These are phyloP conservation scores for Chytriomyces sp. DNA, from an alignment of 192 early-diverging fungal species.

Conservation along the genomic window DNA sequence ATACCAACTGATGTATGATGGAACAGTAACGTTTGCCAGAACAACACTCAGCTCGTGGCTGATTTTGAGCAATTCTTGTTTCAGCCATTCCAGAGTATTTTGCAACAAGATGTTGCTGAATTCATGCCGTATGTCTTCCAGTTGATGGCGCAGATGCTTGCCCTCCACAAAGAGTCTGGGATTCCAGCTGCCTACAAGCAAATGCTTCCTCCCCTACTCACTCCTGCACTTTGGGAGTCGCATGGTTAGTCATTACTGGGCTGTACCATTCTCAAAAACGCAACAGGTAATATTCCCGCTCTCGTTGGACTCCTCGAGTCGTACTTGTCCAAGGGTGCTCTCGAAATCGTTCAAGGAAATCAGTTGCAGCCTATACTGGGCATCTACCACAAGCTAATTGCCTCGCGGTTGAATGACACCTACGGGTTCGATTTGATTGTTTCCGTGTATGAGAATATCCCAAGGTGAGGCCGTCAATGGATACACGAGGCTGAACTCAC, in stretches of 20 bases:
- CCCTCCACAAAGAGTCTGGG: constrained; percentile 64
- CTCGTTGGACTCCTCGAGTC: constrained; percentile 86
- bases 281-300: constrained; percentile 87
- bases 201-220: constrained; percentile 77
- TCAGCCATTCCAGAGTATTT: constrained; percentile 84
- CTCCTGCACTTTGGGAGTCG: constrained; percentile 85
- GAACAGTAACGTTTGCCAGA: constrained; percentile 77
- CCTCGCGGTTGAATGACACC: constrained; percentile 82
- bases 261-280: not conserved
- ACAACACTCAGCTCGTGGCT: constrained; percentile 64
- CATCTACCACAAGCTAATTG: constrained; percentile 89
- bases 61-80: constrained; percentile 89
- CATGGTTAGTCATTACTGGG: constrained; percentile 54
- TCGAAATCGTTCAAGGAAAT: constrained; percentile 66
- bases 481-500: too few species aligned
- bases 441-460: constrained; percentile 75
- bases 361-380: constrained; percentile 86
- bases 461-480: constrained; percentile 43
- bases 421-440: constrained; percentile 81
- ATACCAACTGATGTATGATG: not conserved
- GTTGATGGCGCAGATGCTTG: constrained; percentile 85
- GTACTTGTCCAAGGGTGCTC: constrained; percentile 76
- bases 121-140: constrained; percentile 98
- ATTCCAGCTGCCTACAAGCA: constrained; percentile 74
- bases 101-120: constrained; percentile 83